A percentile compares a stretch with the other conserved stretches of the same genome.
Evolutionary conservation across 116 monocot species (phyloP).

Genomic region (Dioscorea cayenensis): DNA sequence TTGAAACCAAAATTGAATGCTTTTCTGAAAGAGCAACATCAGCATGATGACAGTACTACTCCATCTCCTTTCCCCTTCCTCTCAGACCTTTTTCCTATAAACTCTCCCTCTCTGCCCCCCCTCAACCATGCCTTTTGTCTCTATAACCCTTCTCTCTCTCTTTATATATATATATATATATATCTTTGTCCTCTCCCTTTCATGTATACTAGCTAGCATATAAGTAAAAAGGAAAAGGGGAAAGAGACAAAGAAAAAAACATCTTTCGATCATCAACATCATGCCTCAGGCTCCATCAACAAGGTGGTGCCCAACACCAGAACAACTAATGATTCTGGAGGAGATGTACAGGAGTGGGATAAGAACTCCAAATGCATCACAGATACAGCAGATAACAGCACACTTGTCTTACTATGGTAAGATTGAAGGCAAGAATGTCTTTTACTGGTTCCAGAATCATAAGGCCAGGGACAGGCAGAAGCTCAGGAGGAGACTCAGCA

Average conservation of each 20-base stretch:
- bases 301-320: slow-evolving; percentile 64
- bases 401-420: slow-evolving; percentile 57
- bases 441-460: slow-evolving; percentile 86
- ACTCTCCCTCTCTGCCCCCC: slow-evolving; percentile 12
- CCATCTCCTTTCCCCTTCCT: not conserved
- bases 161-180: not conserved
- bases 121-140: slow-evolving; percentile 23
- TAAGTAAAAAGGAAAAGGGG: not conserved
- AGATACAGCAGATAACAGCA: slow-evolving; percentile 71
- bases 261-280: not conserved
- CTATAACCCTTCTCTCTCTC: not conserved
- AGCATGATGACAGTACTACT: slow-evolving; percentile 17
- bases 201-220: not conserved
- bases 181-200: not conserved
- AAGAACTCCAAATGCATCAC: slow-evolving; percentile 64
- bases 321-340: slow-evolving; percentile 74
- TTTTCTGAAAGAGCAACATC: slow-evolving; percentile 11
- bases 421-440: slow-evolving; percentile 80
- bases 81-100: slow-evolving; percentile 7
- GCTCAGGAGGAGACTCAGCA: slow-evolving; percentile 37
- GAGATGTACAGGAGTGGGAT: slow-evolving; percentile 72
- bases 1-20: slow-evolving; percentile 9
- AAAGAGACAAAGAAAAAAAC: not conserved
- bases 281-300: slow-evolving; percentile 71
- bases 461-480: slow-evolving; percentile 70